Evolutionary conservation across 2,329 filamentous ascomycete genomes (phyloP).

Genomic region (Fusarium udum): DNA sequence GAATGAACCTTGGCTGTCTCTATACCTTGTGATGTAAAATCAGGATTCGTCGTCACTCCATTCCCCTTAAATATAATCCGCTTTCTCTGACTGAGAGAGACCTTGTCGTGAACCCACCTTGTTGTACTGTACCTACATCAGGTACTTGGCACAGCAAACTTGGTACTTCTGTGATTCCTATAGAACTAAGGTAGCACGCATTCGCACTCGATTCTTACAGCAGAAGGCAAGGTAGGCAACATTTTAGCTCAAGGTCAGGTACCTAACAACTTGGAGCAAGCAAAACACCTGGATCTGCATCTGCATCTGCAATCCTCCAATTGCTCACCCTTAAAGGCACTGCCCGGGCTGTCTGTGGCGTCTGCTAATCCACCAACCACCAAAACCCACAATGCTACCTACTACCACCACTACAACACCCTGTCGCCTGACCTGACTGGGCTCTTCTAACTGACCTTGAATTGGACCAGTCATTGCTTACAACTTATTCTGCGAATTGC

Average conservation of each 20-base stretch:
- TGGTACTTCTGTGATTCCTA: neutral
- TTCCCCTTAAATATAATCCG: conserved; percentile 3
- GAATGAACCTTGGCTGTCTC: conserved; percentile 1
- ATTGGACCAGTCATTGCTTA: conserved; percentile 37
- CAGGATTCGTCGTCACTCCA: neutral
- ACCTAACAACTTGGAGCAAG: neutral
- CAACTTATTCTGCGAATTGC: conserved; percentile 42
- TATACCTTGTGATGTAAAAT: neutral
- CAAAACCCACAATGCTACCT: conserved; percentile 18
- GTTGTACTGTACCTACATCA: conserved; percentile 16
- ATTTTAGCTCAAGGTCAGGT: neutral
- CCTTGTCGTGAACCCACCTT: conserved; percentile 8
- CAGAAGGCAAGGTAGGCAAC: neutral
- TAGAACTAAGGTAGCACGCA: neutral
- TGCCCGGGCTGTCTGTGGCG: conserved; percentile 26
- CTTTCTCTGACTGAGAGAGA: conserved; percentile 12
- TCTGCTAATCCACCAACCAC: conserved; percentile 26
- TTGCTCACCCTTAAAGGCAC: too few relatives aligned
- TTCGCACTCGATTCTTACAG: neutral
- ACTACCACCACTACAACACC: conserved; percentile 13
- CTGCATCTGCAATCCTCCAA: conserved; percentile 5
- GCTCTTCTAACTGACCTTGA: conserved; percentile 20
- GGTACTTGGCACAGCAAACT: neutral
- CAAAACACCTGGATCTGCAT: neutral
- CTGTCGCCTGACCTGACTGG: conserved; percentile 38